Evolutionary conservation across 495 filamentous ascomycete genomes (phyloP), one percentile per base, ranked within the genome.

Genomic region (Hypoxylon trugodes): DNA sequence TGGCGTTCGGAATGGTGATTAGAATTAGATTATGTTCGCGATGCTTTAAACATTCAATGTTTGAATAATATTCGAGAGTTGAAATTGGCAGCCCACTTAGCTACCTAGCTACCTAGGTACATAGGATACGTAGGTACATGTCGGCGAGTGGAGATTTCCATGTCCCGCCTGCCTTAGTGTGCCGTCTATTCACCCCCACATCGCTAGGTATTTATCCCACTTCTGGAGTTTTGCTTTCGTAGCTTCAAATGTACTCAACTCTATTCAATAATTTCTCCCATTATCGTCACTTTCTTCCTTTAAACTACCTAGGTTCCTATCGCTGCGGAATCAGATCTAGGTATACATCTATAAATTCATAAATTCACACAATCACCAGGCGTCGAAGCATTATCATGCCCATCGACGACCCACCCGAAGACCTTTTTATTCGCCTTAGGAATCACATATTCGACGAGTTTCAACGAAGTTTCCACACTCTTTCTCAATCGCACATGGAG

Each of bases 361-460:
- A n/a, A n/a, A 38, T 38, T 16, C 2, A 15, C 18, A n/a, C 2
- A 12, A 38, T 4, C n/a, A 38, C 36, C 37, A 26, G 45, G 28
- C 50, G 28, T 24, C 18, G n/a, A 32, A 41, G 45, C 38, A 13
- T 37, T 15, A 37, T 46, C 35, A 72, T 72, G 69, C 7, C 59
- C 7, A 46, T 16, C 32, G 41, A 56, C 49, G 60, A 63, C 48
- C 32, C 47, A 4, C 48, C 61, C 22, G 66, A 74, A 1, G 76
- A 78, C 45, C 73, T 71, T 16, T 82, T 81, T 59, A 72, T 79
- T 52, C 74, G 72, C 13, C 80, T 80, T 69, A 73, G 73, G 53
- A 73, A 80, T 28, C 74, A 76, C 66, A 66, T 79, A 54, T 73
- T 80, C 61, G 28, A 54, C 22, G 72, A 73, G 7, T 71, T 82